A percentile compares a stretch with the other conserved stretches of the same genome.
These are phyloP conservation scores for Areca catechu DNA, from an alignment of 176 grass and related monocot species.

Conservation along the genomic window DNA sequence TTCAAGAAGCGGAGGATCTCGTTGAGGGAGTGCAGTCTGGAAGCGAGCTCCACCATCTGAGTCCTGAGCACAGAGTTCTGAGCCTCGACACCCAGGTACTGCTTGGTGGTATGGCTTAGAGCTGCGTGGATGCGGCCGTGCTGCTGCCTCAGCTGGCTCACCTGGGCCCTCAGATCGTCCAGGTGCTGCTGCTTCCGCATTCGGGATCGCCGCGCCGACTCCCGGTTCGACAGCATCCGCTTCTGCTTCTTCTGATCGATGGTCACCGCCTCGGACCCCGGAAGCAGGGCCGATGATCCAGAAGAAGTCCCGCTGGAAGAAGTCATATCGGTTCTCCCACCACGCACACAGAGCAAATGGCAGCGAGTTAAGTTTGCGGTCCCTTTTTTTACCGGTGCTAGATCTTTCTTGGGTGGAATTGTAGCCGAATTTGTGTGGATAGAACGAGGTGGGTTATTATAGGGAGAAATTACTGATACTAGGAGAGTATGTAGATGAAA, in stretches of 20 bases:
- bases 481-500: no score
- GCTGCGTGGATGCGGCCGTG: conserved; percentile 23
- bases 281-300: conserved; percentile 14
- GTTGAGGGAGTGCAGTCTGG: conserved; percentile 37
- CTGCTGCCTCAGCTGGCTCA: conserved; percentile 37
- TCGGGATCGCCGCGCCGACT: conserved; percentile 62
- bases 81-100: conserved; percentile 32
- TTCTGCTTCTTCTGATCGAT: conserved; percentile 49
- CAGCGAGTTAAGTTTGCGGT: background rate
- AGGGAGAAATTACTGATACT: no score
- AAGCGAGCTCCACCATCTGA: conserved; percentile 55
- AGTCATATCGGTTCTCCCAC: conserved; percentile 16
- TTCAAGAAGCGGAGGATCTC: conserved; percentile 48
- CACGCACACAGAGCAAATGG: background rate
- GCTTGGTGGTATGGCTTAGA: conserved; percentile 27
- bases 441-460: background rate
- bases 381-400: background rate
- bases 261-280: conserved; percentile 7
- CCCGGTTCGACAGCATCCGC: conserved; percentile 84
- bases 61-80: conserved; percentile 66
- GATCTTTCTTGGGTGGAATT: background rate
- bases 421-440: background rate
- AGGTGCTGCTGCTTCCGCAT: conserved; percentile 64
- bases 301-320: conserved; percentile 51
- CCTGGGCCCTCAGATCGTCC: conserved; percentile 52